Conservation (phyloP, 306 rosid species). For the Begonia peltatifolia region DNA sequence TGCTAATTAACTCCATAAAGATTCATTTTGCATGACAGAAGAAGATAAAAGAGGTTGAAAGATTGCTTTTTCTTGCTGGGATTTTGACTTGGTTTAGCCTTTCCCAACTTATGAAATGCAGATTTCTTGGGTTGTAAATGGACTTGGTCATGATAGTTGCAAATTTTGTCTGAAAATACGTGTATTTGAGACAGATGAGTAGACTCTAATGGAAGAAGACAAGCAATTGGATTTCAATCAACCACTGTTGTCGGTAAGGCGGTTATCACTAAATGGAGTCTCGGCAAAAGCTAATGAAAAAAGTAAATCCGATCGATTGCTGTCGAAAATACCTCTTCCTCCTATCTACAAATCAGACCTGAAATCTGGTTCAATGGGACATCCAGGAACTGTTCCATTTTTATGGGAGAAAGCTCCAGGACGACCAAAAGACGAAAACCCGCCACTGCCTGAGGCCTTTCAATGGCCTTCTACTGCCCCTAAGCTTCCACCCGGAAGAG, state of each 20-base stretch:
- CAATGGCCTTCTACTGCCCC: slow-evolving; percentile 25
- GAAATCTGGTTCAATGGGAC: slow-evolving; percentile 55
- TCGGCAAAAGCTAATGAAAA: slow-evolving; percentile 21
- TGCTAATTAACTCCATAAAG: too few relatives aligned
- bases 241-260: slow-evolving; percentile 84
- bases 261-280: slow-evolving; percentile 31
- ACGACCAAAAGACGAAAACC: slow-evolving; percentile 55
- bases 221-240: slow-evolving; percentile 65
- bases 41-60: too few relatives aligned
- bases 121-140: too few relatives aligned
- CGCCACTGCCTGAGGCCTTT: slow-evolving; percentile 12
- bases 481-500: slow-evolving; percentile 54
- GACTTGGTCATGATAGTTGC: too few relatives aligned
- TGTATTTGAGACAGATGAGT: slow-evolving; percentile 9
- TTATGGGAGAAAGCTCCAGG: slow-evolving; percentile 83
- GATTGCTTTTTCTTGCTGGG: background rate
- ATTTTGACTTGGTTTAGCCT: background rate
- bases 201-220: slow-evolving; percentile 58
- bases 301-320: slow-evolving; percentile 22
- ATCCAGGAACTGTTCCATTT: slow-evolving; percentile 71
- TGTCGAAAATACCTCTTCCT: slow-evolving; percentile 28
- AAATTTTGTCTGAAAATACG: background rate
- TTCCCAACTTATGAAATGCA: background rate
- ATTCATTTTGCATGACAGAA: too few relatives aligned
- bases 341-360: slow-evolving; percentile 54